Evolutionary conservation across 2,329 filamentous ascomycete genomes (phyloP), one percentile per base, ranked within the genome.

Genomic region (Scytalidium sp.): DNA sequence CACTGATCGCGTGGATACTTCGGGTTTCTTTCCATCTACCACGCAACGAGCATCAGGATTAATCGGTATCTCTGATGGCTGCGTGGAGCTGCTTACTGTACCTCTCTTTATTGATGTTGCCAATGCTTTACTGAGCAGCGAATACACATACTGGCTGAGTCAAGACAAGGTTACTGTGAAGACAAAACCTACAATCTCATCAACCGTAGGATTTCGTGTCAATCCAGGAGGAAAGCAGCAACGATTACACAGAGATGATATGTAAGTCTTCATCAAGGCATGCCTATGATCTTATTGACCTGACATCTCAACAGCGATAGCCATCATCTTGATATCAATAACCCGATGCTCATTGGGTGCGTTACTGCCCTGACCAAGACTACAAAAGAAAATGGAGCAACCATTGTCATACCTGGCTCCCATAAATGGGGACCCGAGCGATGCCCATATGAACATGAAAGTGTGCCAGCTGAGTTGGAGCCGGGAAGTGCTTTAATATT

Each of bases 371-470:
- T 69, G 48, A 70, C 67, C 3, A 71, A 64, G 56, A 72, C 68
- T 1, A 72, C 69, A 1, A 63, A 60, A 17, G 67, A 70, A 36
- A 74, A 74, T 41, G 70, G 71, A 1, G 70, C 69, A 1, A 73
- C 70, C 0, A 57, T 70, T n/a, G 67, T 65, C 2, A 72, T 73
- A 36, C 70, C 70, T 0, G 64, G 65, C 5, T 69, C 65, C 10
- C 71, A 74, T 51, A 58, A 70, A 3, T 74, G 71, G 71, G 68
- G 64, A 1, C 60, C 65, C 5, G 67, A 71, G 1, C 63, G 71
- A 2, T 59, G 57, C 4, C 71, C 71, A 1, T 51, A 64, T 9
- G 61, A 67, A 19, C 61, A 70, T 8, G 71, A 74, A 43, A 67
- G 69, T 1, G 57, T 70, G 2, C 63, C 67, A 0, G 70, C 68